phyloP scores from a whole-genome alignment of 2,329 filamentous ascomycete genomes.

The Colletotrichum viniferum region DNA sequence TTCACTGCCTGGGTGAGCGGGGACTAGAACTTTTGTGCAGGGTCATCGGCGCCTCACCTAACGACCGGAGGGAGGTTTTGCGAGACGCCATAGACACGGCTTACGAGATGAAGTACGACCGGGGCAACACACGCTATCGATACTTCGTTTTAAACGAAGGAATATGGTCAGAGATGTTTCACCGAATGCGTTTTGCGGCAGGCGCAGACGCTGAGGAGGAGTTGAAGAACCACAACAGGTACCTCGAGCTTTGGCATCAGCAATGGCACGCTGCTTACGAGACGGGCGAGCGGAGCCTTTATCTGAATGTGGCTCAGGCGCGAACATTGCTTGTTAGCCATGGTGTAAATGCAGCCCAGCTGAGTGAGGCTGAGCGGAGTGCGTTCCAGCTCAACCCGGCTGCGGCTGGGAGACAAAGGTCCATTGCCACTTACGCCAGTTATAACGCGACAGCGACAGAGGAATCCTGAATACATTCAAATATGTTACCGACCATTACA shows the following conservation, averaged over 20 bases:
- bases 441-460: neutral
- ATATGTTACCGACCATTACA: neutral
- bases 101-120: rapidly evolving
- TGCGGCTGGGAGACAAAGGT: neutral
- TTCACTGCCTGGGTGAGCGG: neutral
- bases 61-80: neutral
- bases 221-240: neutral
- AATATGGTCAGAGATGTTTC: neutral
- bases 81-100: neutral
- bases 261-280: neutral
- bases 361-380: neutral
- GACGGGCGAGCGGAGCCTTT: rapidly evolving
- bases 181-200: neutral
- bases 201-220: neutral
- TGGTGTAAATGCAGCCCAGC: neutral
- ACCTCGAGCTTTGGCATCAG: neutral
- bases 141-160: neutral
- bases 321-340: neutral
- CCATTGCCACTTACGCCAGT: neutral
- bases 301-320: neutral
- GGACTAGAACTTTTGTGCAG: neutral
- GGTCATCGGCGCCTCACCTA: neutral
- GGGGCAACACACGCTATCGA: rapidly evolving
- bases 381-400: neutral
- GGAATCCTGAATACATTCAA: neutral